Evolutionary conservation across 441 rosid species (phyloP), one percentile per base, ranked within the genome.

Genomic region (Erodium moschatum): DNA sequence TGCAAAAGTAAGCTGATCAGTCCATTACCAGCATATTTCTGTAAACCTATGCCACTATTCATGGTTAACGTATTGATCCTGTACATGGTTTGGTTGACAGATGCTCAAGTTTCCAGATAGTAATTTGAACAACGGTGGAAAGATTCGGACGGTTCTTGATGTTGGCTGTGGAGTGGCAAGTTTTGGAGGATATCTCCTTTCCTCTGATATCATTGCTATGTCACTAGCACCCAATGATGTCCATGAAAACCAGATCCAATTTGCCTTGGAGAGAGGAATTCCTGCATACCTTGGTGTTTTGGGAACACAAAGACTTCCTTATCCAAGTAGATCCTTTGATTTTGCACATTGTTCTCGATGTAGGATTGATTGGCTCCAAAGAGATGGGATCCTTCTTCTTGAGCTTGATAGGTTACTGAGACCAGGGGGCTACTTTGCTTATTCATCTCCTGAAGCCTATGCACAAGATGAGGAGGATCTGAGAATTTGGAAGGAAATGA

Each of bases 91-190:
- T 62, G 18, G 18, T 69, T 69, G 42, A 76, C 90, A 94, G 97
- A 94, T 94, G 99, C 92, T 94, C 62, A 91, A 91, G 78, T 94
- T 91, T 72, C 82, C 97, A 2, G 79, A 84, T n/a, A 75, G 83
- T 76, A 87, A 76, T 67, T 73, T 94, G 69, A 91, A 91, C 74
- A 77, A 94, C 35, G 91, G 79, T 66, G 99, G 99, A 73, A 87
- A 81, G 65, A 6, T 85, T 58, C 81, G 99, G 74, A 88, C 97
- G 0, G 97, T 94, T 77, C 87, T 94, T 66, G 99, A 94, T 79
- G 97, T 94, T 72, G 99, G 99, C 42, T 94, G 97, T 38, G 99
- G 99, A 68, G 99, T 94, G 72, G 99, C 99, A 1, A 94, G 97
- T 81, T 94, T 94, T 75, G 99, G 99, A 73, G 99, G 83, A 16